Evolutionary conservation across 2,329 filamentous ascomycete genomes (phyloP).

Genomic region (Clonostachys solani): DNA sequence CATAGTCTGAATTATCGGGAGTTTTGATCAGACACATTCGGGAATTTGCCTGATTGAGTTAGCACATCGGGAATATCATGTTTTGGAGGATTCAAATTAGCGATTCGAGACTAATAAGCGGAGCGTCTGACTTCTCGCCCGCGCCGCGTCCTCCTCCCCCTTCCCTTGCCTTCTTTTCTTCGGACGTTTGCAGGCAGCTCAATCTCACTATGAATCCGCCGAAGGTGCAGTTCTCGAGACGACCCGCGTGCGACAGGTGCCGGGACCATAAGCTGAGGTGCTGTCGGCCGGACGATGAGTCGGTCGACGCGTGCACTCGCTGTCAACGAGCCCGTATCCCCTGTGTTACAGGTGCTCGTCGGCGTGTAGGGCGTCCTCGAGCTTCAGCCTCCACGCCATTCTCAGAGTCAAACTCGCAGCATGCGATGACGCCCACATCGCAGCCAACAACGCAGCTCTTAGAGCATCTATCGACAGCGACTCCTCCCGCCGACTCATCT

Average conservation of each 20-base stretch:
- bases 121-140: background rate
- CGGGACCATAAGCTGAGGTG: slow-evolving; percentile 6
- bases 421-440: background rate
- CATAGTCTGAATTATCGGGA: no score
- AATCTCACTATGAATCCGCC: background rate
- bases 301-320: slow-evolving; percentile 4
- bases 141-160: background rate
- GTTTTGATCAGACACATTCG: no score
- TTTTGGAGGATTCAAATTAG: no score
- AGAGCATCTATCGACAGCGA: background rate
- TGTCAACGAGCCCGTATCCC: slow-evolving; percentile 3
- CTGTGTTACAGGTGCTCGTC: slow-evolving; percentile 5
- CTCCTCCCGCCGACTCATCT: background rate
- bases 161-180: background rate
- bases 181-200: background rate
- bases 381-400: background rate
- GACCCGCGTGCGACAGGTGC: slow-evolving; percentile 6
- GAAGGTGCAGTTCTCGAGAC: slow-evolving; percentile 2
- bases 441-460: background rate
- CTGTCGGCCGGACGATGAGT: slow-evolving; percentile 2
- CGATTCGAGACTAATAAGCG: background rate
- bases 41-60: no score
- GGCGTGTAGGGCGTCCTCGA: slow-evolving; percentile 4
- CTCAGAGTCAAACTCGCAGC: no score
- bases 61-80: no score